Percentiles rank a stretch among this genome's conserved stretches.
phyloP scores from a whole-genome alignment of 2,329 filamentous ascomycete genomes.

The Colletotrichum sp. region DNA sequence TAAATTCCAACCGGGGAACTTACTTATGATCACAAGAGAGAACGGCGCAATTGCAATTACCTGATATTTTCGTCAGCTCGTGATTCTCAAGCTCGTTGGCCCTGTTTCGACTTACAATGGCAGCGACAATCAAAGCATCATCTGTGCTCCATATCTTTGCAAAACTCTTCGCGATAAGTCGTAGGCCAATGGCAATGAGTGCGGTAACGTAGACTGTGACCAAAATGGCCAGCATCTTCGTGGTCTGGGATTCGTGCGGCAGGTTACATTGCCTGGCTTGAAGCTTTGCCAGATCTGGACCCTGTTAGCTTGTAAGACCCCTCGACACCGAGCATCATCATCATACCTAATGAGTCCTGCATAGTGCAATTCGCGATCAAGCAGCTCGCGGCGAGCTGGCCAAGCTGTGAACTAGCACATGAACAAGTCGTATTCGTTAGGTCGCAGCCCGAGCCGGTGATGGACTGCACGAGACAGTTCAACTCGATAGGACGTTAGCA shows the following conservation, averaged over 20 bases:
- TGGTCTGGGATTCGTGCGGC: conserved; percentile 11
- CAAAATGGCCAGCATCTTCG: not conserved
- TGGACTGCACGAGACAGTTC: conserved; percentile 2
- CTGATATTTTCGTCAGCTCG: not conserved
- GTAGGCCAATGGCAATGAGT: not conserved
- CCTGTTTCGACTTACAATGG: not conserved
- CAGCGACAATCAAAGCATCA: not conserved
- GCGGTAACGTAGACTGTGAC: not conserved
- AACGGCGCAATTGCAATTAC: conserved; percentile 5
- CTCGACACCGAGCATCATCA: not conserved
- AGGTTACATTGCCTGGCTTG: conserved; percentile 13
- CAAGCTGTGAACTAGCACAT: conserved; percentile 7
- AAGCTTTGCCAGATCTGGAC: conserved; percentile 11
- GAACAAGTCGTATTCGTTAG: conserved; percentile 19
- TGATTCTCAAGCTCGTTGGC: not conserved
- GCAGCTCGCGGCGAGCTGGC: not conserved
- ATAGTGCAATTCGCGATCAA: conserved; percentile 19
- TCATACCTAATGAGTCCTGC: conserved; percentile 19
- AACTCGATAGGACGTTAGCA: not conserved
- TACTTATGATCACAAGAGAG: conserved; percentile 4
- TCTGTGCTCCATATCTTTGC: conserved; percentile 8
- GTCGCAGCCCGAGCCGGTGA: conserved; percentile 11
- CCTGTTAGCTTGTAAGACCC: not conserved
- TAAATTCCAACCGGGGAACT: not conserved
- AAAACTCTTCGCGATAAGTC: not conserved